Conservation (phyloP, 1,139 yeast genomes). For the Saccharomyces uvarum region DNA sequence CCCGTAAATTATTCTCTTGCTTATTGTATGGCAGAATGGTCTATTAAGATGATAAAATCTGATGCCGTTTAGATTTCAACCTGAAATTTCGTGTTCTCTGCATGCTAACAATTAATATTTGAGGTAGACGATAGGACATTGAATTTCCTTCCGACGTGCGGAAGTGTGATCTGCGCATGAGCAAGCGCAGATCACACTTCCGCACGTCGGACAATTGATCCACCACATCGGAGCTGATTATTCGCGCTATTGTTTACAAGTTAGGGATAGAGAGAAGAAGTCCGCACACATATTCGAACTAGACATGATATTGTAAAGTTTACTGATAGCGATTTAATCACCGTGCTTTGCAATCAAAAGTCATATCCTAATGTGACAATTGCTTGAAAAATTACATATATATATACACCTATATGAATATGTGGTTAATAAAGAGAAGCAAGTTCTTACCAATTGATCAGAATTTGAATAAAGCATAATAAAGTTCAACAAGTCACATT, state of each 20-base stretch:
- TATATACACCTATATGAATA: too few relatives aligned
- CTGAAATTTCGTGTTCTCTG: not conserved
- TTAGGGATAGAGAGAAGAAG: too few relatives aligned
- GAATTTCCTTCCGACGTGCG: not conserved
- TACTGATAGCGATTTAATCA: too few relatives aligned
- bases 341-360: too few relatives aligned
- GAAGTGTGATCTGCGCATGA: not conserved
- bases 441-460: not conserved
- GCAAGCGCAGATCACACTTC: not conserved
- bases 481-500: constrained; percentile 8
- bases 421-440: too few relatives aligned
- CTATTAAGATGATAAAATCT: not conserved
- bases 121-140: not conserved
- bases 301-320: too few relatives aligned
- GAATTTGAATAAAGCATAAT: too few relatives aligned
- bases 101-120: too few relatives aligned
- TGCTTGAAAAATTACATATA: too few relatives aligned
- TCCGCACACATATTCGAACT: too few relatives aligned
- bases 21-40: not conserved
- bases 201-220: not conserved
- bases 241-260: too few relatives aligned
- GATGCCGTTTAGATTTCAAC: not conserved
- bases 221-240: not conserved
- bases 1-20: not conserved
- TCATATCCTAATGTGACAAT: too few relatives aligned